These are phyloP conservation scores for Cercospora canescens DNA, from an alignment of 2,329 filamentous ascomycete genomes.

Conservation along the genomic window DNA sequence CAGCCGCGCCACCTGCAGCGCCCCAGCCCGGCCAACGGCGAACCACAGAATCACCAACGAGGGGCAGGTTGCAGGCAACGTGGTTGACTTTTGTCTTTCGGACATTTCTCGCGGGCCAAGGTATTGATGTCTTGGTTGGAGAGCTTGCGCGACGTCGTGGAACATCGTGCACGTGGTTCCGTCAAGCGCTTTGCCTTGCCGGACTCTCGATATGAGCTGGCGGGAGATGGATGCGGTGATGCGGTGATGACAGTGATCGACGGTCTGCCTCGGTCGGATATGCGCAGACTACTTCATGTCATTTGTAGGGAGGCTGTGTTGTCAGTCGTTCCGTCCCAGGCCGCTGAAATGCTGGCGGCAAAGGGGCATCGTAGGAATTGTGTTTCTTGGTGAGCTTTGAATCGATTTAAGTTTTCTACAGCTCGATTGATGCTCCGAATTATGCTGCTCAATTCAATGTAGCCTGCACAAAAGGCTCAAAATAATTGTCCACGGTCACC, in stretches of 20 bases:
- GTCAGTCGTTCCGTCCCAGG: no score
- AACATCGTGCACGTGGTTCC: neutral
- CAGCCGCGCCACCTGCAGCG: neutral
- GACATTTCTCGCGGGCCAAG: neutral
- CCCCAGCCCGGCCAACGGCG: neutral
- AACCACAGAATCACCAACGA: neutral
- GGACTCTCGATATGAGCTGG: neutral
- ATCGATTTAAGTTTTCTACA: no score
- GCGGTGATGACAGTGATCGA: no score
- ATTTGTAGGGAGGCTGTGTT: no score
- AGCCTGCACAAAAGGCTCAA: slow-evolving; percentile 21
- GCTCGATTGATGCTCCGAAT: no score
- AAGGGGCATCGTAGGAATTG: no score
- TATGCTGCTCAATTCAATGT: slow-evolving; percentile 3
- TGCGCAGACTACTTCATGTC: no score
- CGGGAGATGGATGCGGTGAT: neutral
- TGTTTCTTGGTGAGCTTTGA: no score
- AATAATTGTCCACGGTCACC: slow-evolving; percentile 17
- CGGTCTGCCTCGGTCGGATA: no score
- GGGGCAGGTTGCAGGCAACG: neutral
- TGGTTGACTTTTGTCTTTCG: neutral
- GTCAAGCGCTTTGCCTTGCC: neutral
- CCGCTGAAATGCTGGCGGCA: no score
- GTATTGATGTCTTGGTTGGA: neutral
- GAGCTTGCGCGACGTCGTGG: neutral